Percentiles rank a stretch among this genome's conserved stretches.
phyloP scores from a whole-genome alignment of 129 eudicot genomes.

The Cynara cardunculus region DNA sequence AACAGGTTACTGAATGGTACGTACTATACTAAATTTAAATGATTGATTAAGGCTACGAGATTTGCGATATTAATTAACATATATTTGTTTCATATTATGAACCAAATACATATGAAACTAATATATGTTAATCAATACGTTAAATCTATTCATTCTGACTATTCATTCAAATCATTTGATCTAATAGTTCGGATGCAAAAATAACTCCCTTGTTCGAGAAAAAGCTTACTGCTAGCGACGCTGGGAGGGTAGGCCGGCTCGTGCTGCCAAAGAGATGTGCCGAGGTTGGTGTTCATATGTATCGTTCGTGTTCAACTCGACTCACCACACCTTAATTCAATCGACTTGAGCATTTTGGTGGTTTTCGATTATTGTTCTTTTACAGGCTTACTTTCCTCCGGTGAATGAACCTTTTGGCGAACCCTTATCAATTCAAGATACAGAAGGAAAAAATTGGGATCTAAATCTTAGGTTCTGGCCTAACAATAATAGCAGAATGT shows the following conservation, averaged over 20 bases:
- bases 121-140: too few species aligned
- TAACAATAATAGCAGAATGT: slow-evolving; percentile 74
- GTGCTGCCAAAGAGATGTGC: slow-evolving; percentile 81
- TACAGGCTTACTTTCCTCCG: slow-evolving; percentile 65
- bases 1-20: slow-evolving; percentile 49
- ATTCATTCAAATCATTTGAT: slow-evolving; percentile 31
- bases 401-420: slow-evolving; percentile 53
- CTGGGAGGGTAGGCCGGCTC: slow-evolving; percentile 65
- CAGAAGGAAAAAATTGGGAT: slow-evolving; percentile 57
- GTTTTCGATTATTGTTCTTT: neutral
- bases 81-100: neutral
- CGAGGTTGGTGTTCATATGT: slow-evolving; percentile 54
- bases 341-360: neutral
- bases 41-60: too few species aligned
- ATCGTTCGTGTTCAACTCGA: neutral
- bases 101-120: neutral
- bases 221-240: slow-evolving; percentile 67
- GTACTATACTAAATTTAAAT: slow-evolving; percentile 4
- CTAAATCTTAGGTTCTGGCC: slow-evolving; percentile 74
- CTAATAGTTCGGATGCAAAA: slow-evolving; percentile 39
- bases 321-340: neutral
- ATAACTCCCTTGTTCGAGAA: slow-evolving; percentile 76
- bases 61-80: neutral
- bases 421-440: slow-evolving; percentile 53
- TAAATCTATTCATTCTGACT: neutral